Conservation (phyloP, 169 alveolate species). For the Cryptosporidium baileyi region DNA sequence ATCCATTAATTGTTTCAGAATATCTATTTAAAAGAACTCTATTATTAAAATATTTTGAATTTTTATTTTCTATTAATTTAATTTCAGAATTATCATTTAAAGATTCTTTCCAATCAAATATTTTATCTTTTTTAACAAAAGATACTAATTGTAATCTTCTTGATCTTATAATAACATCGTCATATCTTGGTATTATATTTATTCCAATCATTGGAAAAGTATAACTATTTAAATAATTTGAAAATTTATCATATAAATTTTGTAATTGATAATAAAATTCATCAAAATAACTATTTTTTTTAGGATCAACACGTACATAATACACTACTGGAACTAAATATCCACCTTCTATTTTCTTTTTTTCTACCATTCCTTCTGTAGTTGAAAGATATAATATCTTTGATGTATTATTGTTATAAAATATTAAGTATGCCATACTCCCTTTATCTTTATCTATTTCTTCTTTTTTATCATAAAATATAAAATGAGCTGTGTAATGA, state of each 20-base stretch:
- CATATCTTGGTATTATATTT: slow-evolving; percentile 58
- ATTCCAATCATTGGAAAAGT: slow-evolving; percentile 37
- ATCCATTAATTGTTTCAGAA: slow-evolving; percentile 3
- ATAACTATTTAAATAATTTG: neutral
- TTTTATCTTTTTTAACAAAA: neutral
- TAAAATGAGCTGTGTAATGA: slow-evolving; percentile 39
- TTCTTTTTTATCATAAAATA: neutral
- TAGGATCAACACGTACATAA: slow-evolving; percentile 14
- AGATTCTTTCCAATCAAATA: slow-evolving; percentile 1
- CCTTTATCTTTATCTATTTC: neutral
- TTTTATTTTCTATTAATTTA: neutral
- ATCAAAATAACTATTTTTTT: neutral
- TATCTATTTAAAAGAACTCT: slow-evolving; percentile 36
- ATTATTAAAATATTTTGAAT: neutral
- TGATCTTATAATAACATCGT: slow-evolving; percentile 13
- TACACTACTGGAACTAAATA: slow-evolving; percentile 43
- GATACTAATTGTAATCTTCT: slow-evolving; percentile 20
- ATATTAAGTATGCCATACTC: slow-evolving; percentile 16
- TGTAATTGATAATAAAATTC: neutral
- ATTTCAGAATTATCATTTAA: neutral
- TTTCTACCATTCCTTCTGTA: slow-evolving; percentile 23
- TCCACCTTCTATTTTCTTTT: slow-evolving; percentile 7
- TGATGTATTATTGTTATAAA: neutral
- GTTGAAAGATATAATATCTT: neutral
- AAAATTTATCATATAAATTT: neutral